These are phyloP conservation scores for Kockiozyma suomiensis DNA, from an alignment of 805 yeast species.

Conservation along the genomic window DNA sequence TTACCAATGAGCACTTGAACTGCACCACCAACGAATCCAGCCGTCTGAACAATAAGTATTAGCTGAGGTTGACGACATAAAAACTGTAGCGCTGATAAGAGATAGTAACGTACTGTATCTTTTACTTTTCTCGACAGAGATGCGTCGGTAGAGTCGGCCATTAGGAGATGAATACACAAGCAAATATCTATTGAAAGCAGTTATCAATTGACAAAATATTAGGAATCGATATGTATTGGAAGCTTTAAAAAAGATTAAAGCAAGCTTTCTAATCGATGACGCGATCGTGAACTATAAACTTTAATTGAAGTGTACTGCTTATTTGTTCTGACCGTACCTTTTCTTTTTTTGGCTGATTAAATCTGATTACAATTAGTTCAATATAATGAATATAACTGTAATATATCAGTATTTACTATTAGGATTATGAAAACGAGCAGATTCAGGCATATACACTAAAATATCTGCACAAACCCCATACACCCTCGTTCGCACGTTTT, in stretches of 20 bases:
- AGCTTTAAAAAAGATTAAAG: too few relatives aligned
- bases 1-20: slow-evolving; percentile 62
- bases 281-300: slow-evolving; percentile 6
- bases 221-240: neutral
- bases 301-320: neutral
- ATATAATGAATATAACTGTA: too few relatives aligned
- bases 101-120: slow-evolving; percentile 45
- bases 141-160: slow-evolving; percentile 30
- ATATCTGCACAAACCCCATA: too few relatives aligned
- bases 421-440: too few relatives aligned
- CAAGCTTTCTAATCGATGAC: neutral
- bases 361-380: too few relatives aligned
- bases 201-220: neutral
- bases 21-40: slow-evolving; percentile 59
- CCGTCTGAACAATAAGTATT: slow-evolving; percentile 45
- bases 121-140: slow-evolving; percentile 50
- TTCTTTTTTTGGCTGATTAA: neutral
- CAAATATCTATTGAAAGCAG: too few relatives aligned
- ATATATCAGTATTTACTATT: too few relatives aligned
- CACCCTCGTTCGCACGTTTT: too few relatives aligned
- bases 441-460: too few relatives aligned
- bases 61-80: neutral
- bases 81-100: neutral
- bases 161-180: neutral
- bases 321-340: neutral